Evolutionary conservation across 805 yeast species (phyloP).

Genomic region (Metschnikowia vanudenii): DNA sequence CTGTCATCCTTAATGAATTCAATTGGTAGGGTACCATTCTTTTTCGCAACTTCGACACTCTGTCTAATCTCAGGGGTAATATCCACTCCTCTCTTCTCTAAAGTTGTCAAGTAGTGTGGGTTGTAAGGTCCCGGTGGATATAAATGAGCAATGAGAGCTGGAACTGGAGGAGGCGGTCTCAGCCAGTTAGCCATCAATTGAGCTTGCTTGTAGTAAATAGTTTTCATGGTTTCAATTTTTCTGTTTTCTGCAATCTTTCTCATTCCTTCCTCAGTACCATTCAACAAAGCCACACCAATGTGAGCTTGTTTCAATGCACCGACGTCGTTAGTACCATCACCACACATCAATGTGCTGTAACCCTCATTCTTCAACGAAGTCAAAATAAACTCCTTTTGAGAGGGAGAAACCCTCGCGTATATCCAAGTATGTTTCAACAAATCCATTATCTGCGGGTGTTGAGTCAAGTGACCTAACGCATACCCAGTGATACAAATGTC

Average conservation of each 20-base stretch:
- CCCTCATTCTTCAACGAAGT: conserved; percentile 82
- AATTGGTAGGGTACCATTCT: conserved; percentile 28
- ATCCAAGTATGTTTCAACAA: conserved; percentile 92
- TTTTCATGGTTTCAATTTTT: conserved; percentile 59
- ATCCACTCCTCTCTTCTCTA: conserved; percentile 79
- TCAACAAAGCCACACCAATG: conserved; percentile 94
- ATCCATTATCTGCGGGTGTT: conserved; percentile 66
- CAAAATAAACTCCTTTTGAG: conserved; percentile 90
- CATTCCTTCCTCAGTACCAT: conserved; percentile 94
- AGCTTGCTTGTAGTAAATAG: conserved; percentile 81
- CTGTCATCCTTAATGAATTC: conserved; percentile 21
- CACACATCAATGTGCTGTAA: conserved; percentile 95
- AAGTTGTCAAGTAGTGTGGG: conserved; percentile 81
- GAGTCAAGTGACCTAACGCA: conserved; percentile 67
- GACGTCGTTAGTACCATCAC: conserved; percentile 99
- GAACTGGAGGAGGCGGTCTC: conserved; percentile 80
- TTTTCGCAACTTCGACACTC: conserved; percentile 54
- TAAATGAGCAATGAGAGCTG: conserved; percentile 84
- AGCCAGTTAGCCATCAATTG: conserved; percentile 78
- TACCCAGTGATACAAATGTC: conserved; percentile 94
- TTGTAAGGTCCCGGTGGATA: conserved; percentile 94
- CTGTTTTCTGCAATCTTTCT: conserved; percentile 83
- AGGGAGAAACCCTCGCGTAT: conserved; percentile 95
- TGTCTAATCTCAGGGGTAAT: conserved; percentile 72
- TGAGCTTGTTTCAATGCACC: conserved; percentile 99